These are phyloP conservation scores for Alternaria incomplexa DNA, from an alignment of 2,329 filamentous ascomycete genomes.

Conservation along the genomic window DNA sequence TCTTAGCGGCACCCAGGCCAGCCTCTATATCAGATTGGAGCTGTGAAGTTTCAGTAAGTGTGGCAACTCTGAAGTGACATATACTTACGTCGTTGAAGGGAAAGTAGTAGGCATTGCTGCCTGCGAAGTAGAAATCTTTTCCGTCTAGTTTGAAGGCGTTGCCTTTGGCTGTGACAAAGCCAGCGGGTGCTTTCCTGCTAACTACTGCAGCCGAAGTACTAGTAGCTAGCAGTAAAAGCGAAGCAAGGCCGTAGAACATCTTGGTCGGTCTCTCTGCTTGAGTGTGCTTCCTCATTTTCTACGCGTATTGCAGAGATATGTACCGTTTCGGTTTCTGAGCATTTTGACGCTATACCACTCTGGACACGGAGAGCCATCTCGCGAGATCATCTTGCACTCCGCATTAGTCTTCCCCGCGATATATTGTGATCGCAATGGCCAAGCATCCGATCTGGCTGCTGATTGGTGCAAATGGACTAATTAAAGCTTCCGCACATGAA, in stretches of 20 bases:
- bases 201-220: constrained; percentile 23
- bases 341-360: constrained; percentile 6
- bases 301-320: neutral
- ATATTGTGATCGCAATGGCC: constrained; percentile 13
- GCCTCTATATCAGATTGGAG: constrained; percentile 56
- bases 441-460: neutral
- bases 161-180: constrained; percentile 59
- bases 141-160: constrained; percentile 62
- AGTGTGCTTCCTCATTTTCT: neutral
- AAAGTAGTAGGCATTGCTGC: constrained; percentile 64
- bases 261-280: constrained; percentile 1
- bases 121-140: constrained; percentile 63
- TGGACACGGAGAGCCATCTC: constrained; percentile 6
- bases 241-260: constrained; percentile 3
- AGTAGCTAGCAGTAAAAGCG: constrained; percentile 22
- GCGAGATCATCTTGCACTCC: neutral
- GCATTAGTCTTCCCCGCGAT: neutral
- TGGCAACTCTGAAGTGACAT: neutral
- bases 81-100: constrained; percentile 58
- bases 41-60: constrained; percentile 31
- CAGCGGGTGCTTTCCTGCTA: constrained; percentile 22
- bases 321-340: neutral
- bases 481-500: constrained; percentile 6
- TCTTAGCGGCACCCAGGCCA: constrained; percentile 55
- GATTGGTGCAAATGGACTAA: constrained; percentile 14